Base-by-base conservation (phyloP, 1,139 yeast genomes). In the Saccharomyces hybrid region DNA sequence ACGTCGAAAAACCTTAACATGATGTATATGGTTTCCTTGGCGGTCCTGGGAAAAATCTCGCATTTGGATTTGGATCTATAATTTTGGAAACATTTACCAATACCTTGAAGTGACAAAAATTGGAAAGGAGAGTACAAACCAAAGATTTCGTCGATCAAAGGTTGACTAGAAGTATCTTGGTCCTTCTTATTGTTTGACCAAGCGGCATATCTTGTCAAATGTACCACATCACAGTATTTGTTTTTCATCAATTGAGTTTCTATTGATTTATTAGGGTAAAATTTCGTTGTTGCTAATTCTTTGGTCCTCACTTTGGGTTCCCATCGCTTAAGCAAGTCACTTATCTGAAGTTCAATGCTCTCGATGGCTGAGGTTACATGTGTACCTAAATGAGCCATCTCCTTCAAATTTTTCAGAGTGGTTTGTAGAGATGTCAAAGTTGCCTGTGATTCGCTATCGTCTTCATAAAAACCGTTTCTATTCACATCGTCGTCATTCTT, bases 1-100 rank as follows among this genome's bases (percentile, higher is more conserved):
- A 66, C 60, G 54, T 69, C 72, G 47, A 67, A 65, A 54, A 64
- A 67, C 44, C 70, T 58, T 28, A 69, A 54, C 5, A 67, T 57
- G 13, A 69, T 44, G 54, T 67, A 69, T 6, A 69, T 50, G 7
- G 68, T 64, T 46, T 67, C 69, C 49, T 68, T 69, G 3, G 55
- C 50, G 3, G 44, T 38, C 19, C 25, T 13, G 47, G 52, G 9
- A 23, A 8, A 47, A 52, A 55, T 52, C 52, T 56, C 53, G 52
- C 53, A 38, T 55, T 49, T 32, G 57, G 56, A 31, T 53, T 57
- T 34, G 58, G 51, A 31, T 51, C 58, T 48, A 31, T 53, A 41
- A 46, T 54, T 49, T 9, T 47, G 50, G 11, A 47, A 46, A 46
- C 62, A 58, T 44, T 55, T 57, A 32, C 70, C 70, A 11, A 68